These are phyloP conservation scores for Candida odintsovae DNA, from an alignment of 805 yeast genomes.

Conservation along the genomic window DNA sequence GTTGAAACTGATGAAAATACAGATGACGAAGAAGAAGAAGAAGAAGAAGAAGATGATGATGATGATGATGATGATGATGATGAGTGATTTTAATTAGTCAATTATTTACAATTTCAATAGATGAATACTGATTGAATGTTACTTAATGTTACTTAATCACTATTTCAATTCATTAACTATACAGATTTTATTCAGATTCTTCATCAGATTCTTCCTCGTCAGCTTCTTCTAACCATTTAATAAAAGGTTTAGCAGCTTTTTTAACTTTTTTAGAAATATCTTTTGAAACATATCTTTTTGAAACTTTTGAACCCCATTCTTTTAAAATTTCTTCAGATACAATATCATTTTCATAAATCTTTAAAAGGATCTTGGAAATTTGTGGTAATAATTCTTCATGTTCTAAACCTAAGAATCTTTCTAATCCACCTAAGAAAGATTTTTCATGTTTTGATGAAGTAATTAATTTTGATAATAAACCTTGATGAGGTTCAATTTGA, in stretches of 20 bases:
- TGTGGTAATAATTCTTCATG: conserved; percentile 63
- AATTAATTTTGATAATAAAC: conserved; percentile 75
- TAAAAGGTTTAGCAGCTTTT: conserved; percentile 92
- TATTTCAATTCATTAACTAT: not conserved
- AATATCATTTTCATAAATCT: conserved; percentile 77
- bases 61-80: not conserved
- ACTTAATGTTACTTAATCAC: too few species aligned
- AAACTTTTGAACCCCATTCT: conserved; percentile 86
- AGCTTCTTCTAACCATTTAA: conserved; percentile 93
- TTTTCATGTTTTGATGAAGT: conserved; percentile 67
- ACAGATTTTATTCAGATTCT: conserved; percentile 5
- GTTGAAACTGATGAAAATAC: not conserved
- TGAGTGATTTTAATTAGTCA: too few species aligned
- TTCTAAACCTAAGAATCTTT: conserved; percentile 82
- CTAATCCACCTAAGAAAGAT: conserved; percentile 92
- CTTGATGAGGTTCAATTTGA: conserved; percentile 72
- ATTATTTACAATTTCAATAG: too few species aligned
- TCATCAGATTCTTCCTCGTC: conserved; percentile 61
- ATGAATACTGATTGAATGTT: too few species aligned
- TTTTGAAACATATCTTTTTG: conserved; percentile 91
- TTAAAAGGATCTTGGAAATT: conserved; percentile 78
- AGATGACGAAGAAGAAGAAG: conserved; percentile 6
- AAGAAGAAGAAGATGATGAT: conserved; percentile 5
- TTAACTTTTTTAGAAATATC: conserved; percentile 90
- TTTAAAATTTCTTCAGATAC: conserved; percentile 75